Evolutionary conservation across 2,329 filamentous ascomycete species (phyloP), one percentile per base, ranked within the genome.

Genomic region (Coniochaeta sp.): DNA sequence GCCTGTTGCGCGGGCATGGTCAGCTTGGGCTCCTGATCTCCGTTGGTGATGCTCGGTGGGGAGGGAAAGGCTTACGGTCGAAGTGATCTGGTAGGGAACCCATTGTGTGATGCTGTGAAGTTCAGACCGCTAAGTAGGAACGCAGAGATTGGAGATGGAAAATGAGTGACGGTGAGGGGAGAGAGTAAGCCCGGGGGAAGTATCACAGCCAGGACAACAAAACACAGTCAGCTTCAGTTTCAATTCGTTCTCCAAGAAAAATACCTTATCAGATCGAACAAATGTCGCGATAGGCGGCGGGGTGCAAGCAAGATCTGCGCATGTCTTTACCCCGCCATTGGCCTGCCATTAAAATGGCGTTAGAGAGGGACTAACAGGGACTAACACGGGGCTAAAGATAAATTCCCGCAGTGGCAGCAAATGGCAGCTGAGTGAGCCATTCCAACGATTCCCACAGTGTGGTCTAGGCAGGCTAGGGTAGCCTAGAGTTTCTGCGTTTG

Each of bases 61-160:
- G 49, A 33, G 3, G 10, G 38, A 6, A 13, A 27, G 16, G 67
- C 75, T 64, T 66, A 84, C 81, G 74, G 64, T 83, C 75, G 63
- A 83, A 83, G 56, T 74, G 76, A 56, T 72, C 72, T 6, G 81
- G 81, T 55, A 84, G 79, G 56, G 68, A 69, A 54, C 72, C 65
- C 79, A 49, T 49, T 26, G 14, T n/a, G n/a, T 24, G 45, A 48
- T 24, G 4, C 18, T 22, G 33, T 22, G 18, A 6, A 22, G 3
- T 4, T 22, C 18, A 22, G 18, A 22, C 12, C 7, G 12, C 33
- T 38, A 3, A 38, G n/a, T n/a, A n/a, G n/a, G 18, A 10, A 42
- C 10, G 13, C 7, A 26, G 20, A 26, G 20, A 14, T n/a, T n/a
- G n/a, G n/a, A n/a, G n/a, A n/a, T n/a, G n/a, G n/a, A n/a, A n/a